Percentiles rank a stretch among this genome's conserved stretches.
Conservation (phyloP, 2,329 filamentous ascomycete genomes). For the Colletotrichum gigasporum region DNA sequence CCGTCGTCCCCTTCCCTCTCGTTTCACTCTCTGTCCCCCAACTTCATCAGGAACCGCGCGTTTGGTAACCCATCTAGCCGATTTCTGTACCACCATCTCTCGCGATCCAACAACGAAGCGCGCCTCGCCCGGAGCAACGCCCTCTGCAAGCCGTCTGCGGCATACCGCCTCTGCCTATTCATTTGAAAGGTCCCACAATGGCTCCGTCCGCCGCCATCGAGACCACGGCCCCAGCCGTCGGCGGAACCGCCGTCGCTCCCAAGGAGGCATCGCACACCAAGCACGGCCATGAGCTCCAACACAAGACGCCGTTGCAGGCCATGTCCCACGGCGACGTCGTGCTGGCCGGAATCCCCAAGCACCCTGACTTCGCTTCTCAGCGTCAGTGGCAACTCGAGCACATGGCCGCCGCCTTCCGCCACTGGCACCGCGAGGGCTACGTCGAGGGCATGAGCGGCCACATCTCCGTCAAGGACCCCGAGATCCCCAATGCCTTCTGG, state of each 20-base stretch:
- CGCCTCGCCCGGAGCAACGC: too few species aligned
- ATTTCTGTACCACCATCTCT: too few species aligned
- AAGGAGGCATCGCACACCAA: slow-evolving; percentile 34
- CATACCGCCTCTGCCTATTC: too few species aligned
- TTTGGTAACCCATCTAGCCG: too few species aligned
- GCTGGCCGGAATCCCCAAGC: slow-evolving; percentile 43
- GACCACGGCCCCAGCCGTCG: slow-evolving; percentile 20
- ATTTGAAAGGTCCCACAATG: too few species aligned
- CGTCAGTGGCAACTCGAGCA: slow-evolving; percentile 66
- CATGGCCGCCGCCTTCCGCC: slow-evolving; percentile 73
- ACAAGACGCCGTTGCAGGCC: slow-evolving; percentile 44
- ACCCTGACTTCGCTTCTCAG: slow-evolving; percentile 45
- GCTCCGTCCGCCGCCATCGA: slow-evolving; percentile 43
- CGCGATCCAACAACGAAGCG: too few species aligned
- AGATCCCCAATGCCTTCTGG: slow-evolving; percentile 70
- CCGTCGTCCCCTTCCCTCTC: background rate
- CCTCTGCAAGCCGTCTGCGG: too few species aligned
- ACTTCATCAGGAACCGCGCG: too few species aligned
- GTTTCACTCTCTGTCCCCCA: background rate
- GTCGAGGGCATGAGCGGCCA: slow-evolving; percentile 76
- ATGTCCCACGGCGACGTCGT: slow-evolving; percentile 46
- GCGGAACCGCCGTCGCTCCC: slow-evolving; percentile 11
- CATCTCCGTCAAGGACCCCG: slow-evolving; percentile 72
- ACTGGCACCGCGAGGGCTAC: slow-evolving; percentile 72
- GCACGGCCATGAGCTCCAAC: slow-evolving; percentile 32